Evolutionary conservation across 2,329 filamentous ascomycete species (phyloP).

Genomic region (Westerdykella sp.): DNA sequence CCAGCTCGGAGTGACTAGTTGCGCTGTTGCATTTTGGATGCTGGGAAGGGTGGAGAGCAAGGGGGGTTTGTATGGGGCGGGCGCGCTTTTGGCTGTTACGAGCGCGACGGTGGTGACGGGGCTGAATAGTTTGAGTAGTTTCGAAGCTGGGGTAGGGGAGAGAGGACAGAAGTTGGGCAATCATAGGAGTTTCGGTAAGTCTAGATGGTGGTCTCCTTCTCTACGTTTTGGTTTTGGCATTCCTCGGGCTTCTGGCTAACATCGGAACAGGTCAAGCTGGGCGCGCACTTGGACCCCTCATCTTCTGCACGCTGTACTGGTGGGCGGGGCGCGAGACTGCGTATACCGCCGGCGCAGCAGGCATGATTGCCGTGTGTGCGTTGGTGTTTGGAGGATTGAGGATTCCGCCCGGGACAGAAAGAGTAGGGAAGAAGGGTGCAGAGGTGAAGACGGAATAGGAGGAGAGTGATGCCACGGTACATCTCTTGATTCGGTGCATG

Average conservation of each 20-base stretch:
- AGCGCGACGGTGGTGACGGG: conserved; percentile 93
- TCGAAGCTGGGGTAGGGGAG: conserved; percentile 75
- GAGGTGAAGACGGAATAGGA: no score
- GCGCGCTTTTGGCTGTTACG: conserved; percentile 77
- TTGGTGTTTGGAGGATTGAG: conserved; percentile 68
- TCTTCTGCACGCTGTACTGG: conserved; percentile 97
- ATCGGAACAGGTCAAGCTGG: conserved; percentile 68
- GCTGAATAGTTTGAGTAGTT: conserved; percentile 83
- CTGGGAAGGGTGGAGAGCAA: conserved; percentile 65
- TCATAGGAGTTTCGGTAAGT: conserved; percentile 58
- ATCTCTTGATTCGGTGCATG: no score
- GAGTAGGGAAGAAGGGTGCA: conserved; percentile 12
- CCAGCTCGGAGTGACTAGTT: conserved; percentile 69
- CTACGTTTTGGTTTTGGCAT: neutral
- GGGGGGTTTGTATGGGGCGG: conserved; percentile 69
- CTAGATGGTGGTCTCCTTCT: no score
- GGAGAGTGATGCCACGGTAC: no score
- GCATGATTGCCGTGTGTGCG: conserved; percentile 67
- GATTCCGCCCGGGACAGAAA: conserved; percentile 48
- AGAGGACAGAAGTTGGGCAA: conserved; percentile 81
- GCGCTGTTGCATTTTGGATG: conserved; percentile 72
- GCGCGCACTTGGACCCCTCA: conserved; percentile 73
- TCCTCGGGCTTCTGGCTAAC: conserved; percentile 8
- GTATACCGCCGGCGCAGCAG: conserved; percentile 72
- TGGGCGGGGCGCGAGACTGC: conserved; percentile 88